A percentile compares a stretch with the other conserved stretches of the same genome.
phyloP scores from a whole-genome alignment of 2,329 filamentous ascomycete species.

The Calonectria montana region DNA sequence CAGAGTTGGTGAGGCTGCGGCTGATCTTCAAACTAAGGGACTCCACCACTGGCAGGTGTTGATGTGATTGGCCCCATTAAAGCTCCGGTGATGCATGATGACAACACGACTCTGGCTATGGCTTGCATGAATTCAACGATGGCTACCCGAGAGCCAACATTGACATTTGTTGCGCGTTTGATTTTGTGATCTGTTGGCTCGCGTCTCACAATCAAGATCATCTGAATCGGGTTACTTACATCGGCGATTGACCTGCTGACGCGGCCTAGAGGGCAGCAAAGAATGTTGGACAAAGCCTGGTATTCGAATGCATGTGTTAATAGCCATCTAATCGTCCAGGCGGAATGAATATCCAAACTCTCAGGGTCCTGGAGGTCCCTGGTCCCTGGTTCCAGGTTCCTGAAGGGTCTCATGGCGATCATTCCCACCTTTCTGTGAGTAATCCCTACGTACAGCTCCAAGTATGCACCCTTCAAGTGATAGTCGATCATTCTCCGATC shows the following conservation, averaged over 20 bases:
- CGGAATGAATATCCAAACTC: constrained; percentile 6
- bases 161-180: not conserved
- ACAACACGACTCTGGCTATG: constrained; percentile 36
- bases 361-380: not conserved
- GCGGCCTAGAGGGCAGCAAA: not conserved
- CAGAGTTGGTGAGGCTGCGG: constrained; percentile 13
- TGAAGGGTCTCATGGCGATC: constrained; percentile 2
- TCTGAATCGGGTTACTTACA: not conserved
- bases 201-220: not conserved
- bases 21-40: constrained; percentile 1
- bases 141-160: constrained; percentile 26
- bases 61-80: constrained; percentile 22
- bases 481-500: not conserved
- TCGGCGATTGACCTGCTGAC: not conserved
- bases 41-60: constrained; percentile 21
- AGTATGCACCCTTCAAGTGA: not conserved
- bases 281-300: not conserved
- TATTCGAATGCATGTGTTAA: not conserved
- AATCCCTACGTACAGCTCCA: not conserved
- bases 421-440: not conserved
- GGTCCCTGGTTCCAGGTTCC: not conserved
- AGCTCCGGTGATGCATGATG: constrained; percentile 29
- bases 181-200: not conserved
- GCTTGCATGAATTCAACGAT: constrained; percentile 19
- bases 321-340: not conserved